Evolutionary conservation across 1,284 basidiomycete genomes (phyloP).

Genomic region (Ustanciosporium gigantosporum): DNA sequence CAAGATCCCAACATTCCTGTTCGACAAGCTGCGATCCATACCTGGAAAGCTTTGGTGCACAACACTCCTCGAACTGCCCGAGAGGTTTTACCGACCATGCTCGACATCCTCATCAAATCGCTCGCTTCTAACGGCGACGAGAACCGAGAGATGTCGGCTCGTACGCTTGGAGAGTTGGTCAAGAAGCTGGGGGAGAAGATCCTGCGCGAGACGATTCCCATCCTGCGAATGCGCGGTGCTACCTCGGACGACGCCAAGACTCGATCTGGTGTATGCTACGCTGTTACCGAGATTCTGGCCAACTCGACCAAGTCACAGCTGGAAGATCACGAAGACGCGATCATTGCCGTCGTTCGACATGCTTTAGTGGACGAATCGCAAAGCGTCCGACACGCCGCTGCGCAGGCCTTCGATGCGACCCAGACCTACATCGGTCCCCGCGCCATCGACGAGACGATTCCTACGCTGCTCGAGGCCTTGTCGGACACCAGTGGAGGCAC

Average conservation of each 20-base stretch:
- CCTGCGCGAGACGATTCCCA: constrained; percentile 78
- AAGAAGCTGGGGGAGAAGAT: constrained; percentile 95
- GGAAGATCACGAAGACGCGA: constrained; percentile 86
- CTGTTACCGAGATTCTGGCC: constrained; percentile 85
- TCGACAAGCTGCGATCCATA: constrained; percentile 87
- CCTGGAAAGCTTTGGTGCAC: constrained; percentile 97
- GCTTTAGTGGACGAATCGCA: constrained; percentile 87
- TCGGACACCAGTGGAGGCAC: constrained; percentile 65
- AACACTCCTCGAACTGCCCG: constrained; percentile 73
- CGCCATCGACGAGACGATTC: constrained; percentile 95
- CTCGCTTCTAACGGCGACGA: constrained; percentile 80
- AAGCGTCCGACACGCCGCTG: constrained; percentile 86
- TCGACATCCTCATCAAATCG: constrained; percentile 69
- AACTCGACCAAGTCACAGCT: constrained; percentile 82
- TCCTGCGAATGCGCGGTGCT: constrained; percentile 70
- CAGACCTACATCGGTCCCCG: constrained; percentile 87
- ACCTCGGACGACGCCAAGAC: constrained; percentile 74
- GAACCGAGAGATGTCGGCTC: constrained; percentile 78
- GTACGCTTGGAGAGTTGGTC: constrained; percentile 72
- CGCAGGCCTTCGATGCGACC: constrained; percentile 87
- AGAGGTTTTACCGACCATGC: constrained; percentile 79
- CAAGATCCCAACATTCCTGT: constrained; percentile 91
- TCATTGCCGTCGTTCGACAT: constrained; percentile 74
- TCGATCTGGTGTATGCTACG: constrained; percentile 85
- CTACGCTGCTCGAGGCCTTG: constrained; percentile 88